Conservation (phyloP, 768 basidiomycete genomes). For the Heimioporus sp. region DNA sequence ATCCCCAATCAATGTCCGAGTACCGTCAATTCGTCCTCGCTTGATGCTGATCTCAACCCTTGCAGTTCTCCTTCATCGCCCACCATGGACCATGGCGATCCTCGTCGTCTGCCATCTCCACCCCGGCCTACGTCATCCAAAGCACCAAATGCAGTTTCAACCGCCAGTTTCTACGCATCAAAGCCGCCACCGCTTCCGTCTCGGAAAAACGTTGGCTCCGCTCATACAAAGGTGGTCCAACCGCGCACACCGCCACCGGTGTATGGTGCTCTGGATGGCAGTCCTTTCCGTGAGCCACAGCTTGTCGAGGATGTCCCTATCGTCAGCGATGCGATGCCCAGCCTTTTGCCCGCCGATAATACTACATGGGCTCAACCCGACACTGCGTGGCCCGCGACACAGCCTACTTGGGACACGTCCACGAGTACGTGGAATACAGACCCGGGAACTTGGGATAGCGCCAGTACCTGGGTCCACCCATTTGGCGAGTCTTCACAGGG, state of each 20-base stretch:
- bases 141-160: conserved; percentile 22
- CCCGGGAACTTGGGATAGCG: conserved; percentile 25
- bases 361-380: conserved; percentile 15
- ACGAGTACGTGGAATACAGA: conserved; percentile 21
- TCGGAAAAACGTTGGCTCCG: conserved; percentile 34
- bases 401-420: conserved; percentile 10
- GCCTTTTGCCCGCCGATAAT: conserved; percentile 36
- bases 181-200: conserved; percentile 37
- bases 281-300: conserved; percentile 53
- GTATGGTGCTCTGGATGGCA: conserved; percentile 22
- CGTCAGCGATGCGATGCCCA: conserved; percentile 34
- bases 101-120: conserved; percentile 33
- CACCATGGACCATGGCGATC: conserved; percentile 49
- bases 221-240: conserved; percentile 35
- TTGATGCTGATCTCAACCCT: conserved; percentile 6
- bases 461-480: conserved; percentile 21
- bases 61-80: background rate
- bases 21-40: conserved; percentile 1
- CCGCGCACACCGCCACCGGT: conserved; percentile 26
- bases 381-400: conserved; percentile 13
- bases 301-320: conserved; percentile 45
- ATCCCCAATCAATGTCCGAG: conserved; percentile 9
- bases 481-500: conserved; percentile 24
- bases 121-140: conserved; percentile 42
- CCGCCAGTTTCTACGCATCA: conserved; percentile 29